Base-by-base conservation (phyloP, 2,329 filamentous ascomycete species). In the Colletotrichum trifolii region DNA sequence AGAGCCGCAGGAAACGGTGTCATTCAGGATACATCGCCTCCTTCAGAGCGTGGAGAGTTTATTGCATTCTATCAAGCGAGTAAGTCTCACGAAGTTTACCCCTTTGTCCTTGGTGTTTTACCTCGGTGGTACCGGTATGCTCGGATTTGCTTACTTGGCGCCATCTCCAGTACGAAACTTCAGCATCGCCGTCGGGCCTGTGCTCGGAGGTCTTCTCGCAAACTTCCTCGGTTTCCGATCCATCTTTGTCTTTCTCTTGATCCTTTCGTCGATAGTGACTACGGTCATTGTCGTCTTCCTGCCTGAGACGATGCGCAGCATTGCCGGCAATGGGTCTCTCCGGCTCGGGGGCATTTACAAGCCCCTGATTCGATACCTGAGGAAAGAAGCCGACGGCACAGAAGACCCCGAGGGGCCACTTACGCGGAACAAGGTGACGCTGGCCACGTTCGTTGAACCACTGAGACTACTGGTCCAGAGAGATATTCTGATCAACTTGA, bases 401-500 rank as follows among this genome's bases (percentile, higher is more conserved):
- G 64, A 61, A n/a, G 69, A 71, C 4, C 62, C 69, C 6, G 54
- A 66, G 6, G 60, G 64, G 1, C 25, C 61, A 2, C 33, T 66
- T 2, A 15, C 17, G 9, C 58, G 62, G 10, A 67, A 67, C 15
- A 70, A 69, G n/a, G 54, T 80, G 0, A 73, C 73, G 0, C 17
- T 74, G 1, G 60, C 65, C 10, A 79, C 72, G 1, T 74, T 79
- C 25, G 34, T 79, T 2, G 71, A 72, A 6, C 79, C 81, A 0
- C 68, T 84, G 3, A 70, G 64, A 6, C 75, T 81, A 42, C 69
- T 83, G 7, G 46, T 66, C 2, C 77, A 83, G 39, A 81, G 78
- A 58, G 81, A 83, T 49, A 77, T 83, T 7, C 69, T 80, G 34
- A 69, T 78, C n/a, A 78, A 77, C 9, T 67, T 84, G 2, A 55